Evolutionary conservation across 805 yeast genomes (phyloP).

Genomic region (Lachancea dasiensis): DNA sequence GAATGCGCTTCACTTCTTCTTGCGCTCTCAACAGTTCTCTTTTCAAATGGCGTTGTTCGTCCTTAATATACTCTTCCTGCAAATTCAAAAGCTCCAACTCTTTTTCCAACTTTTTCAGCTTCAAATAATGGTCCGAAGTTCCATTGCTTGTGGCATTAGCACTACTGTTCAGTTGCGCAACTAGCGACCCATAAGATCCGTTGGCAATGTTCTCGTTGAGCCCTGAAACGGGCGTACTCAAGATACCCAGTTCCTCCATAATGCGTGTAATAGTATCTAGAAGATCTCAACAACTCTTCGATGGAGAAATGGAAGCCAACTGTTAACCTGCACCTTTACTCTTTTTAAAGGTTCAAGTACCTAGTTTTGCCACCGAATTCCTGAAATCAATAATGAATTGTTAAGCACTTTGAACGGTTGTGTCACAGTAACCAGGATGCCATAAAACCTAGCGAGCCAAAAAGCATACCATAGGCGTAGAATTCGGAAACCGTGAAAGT

Average conservation of each 20-base stretch:
- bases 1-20: constrained; percentile 96
- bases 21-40: constrained; percentile 94
- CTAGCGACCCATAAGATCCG: constrained; percentile 29
- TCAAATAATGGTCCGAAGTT: constrained; percentile 68
- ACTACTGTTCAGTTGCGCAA: constrained; percentile 27
- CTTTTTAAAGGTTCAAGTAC: neutral
- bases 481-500: constrained; percentile 14
- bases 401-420: neutral
- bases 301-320: neutral
- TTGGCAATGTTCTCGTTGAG: constrained; percentile 29
- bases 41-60: constrained; percentile 93
- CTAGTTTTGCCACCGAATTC: constrained; percentile 16
- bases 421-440: constrained; percentile 7
- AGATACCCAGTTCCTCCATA: constrained; percentile 63
- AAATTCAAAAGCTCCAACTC: constrained; percentile 77
- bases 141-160: constrained; percentile 17
- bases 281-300: neutral
- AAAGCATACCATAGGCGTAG: constrained; percentile 10
- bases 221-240: constrained; percentile 26
- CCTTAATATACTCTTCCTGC: constrained; percentile 96
- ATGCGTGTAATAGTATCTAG: no score
- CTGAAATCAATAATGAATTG: neutral
- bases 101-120: constrained; percentile 81
- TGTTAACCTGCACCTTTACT: neutral
- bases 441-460: neutral